Evolutionary conservation across 1,284 basidiomycete species (phyloP).

Genomic region (Gomphus bonarii): DNA sequence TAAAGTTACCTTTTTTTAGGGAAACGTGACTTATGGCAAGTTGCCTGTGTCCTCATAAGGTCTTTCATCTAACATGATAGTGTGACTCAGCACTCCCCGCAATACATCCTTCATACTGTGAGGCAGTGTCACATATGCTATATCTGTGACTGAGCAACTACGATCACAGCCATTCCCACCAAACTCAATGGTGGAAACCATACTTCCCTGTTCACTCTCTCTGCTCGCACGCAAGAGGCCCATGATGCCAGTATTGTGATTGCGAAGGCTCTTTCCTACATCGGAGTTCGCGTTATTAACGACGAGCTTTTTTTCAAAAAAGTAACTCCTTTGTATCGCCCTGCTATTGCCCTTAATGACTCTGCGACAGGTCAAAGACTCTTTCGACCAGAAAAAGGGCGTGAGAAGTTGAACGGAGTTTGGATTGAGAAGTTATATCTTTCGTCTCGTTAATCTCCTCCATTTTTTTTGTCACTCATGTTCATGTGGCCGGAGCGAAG

Average conservation of each 20-base stretch:
- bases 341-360: neutral
- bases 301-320: constrained; percentile 47
- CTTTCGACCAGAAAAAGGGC: constrained; percentile 14
- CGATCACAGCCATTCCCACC: constrained; percentile 51
- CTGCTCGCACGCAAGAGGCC: constrained; percentile 49
- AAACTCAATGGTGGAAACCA: constrained; percentile 54
- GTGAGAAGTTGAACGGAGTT: neutral
- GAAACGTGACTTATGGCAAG: constrained; percentile 11
- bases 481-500: no score
- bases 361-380: constrained; percentile 23
- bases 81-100: constrained; percentile 43
- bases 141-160: neutral
- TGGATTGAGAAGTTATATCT: neutral
- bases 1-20: neutral
- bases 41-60: neutral
- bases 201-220: constrained; percentile 49
- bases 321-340: constrained; percentile 25
- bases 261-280: constrained; percentile 50
- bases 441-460: neutral
- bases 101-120: constrained; percentile 54
- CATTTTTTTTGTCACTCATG: no score
- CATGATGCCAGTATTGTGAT: constrained; percentile 48
- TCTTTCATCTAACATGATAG: neutral
- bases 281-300: constrained; percentile 44
- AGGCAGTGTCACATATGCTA: constrained; percentile 16